A percentile compares a stretch with the other conserved stretches of the same genome.
Conservation (phyloP, 202 grass and related monocot genomes). For the Hordeum pubiflorum region DNA sequence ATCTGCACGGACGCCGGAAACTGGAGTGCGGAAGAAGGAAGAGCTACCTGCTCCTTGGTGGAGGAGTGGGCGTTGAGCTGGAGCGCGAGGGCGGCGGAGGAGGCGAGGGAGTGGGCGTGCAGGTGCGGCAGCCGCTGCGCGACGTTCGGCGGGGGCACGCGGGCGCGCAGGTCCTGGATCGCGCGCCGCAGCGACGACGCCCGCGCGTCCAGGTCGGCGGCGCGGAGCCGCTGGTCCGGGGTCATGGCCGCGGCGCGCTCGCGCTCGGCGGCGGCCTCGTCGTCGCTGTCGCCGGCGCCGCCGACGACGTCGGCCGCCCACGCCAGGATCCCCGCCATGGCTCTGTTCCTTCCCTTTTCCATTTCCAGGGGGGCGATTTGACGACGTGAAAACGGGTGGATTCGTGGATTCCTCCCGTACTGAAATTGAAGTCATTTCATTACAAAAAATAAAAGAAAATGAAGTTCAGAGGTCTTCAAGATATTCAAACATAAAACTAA, state of each 20-base stretch:
- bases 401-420: neutral
- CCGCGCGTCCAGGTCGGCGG: conserved; percentile 53
- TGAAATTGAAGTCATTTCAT: neutral
- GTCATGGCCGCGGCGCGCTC: conserved; percentile 51
- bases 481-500: too few relatives aligned
- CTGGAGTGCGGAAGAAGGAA: neutral
- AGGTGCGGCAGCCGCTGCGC: conserved; percentile 82
- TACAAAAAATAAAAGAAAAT: too few relatives aligned
- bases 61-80: conserved; percentile 77
- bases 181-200: conserved; percentile 56
- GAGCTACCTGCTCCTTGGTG: conserved; percentile 64
- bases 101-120: conserved; percentile 87
- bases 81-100: conserved; percentile 67
- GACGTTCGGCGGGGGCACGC: conserved; percentile 72
- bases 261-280: conserved; percentile 27
- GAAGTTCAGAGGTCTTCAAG: too few relatives aligned
- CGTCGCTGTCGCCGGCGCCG: conserved; percentile 50
- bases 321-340: conserved; percentile 79
- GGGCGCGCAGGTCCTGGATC: conserved; percentile 76
- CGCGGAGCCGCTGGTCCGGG: conserved; percentile 57
- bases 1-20: neutral
- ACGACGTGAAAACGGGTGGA: neutral
- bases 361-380: neutral
- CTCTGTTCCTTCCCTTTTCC: neutral
- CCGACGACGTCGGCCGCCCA: conserved; percentile 90